Evolutionary conservation across 257 asterid species (phyloP).

Genomic region (Capsicum pubescens): DNA sequence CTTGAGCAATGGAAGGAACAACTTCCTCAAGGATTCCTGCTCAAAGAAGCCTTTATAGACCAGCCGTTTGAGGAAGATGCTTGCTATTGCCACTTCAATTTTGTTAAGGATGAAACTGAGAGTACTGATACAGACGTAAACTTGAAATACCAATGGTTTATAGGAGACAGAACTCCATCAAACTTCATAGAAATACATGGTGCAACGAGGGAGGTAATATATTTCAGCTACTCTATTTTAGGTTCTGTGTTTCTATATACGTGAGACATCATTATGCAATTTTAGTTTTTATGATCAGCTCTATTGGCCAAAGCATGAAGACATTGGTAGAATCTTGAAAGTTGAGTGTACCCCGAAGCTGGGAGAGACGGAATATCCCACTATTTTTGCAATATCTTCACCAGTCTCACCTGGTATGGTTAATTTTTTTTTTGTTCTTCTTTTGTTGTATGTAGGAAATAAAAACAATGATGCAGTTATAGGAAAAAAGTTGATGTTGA

Average conservation of each 20-base stretch:
- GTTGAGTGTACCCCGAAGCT: constrained; percentile 83
- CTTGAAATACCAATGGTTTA: constrained; percentile 88
- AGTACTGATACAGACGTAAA: constrained; percentile 50
- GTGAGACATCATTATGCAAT: background rate
- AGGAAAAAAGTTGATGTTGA: background rate
- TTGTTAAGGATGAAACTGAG: constrained; percentile 65
- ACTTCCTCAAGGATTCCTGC: constrained; percentile 82
- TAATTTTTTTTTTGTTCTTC: background rate
- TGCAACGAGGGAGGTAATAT: constrained; percentile 73
- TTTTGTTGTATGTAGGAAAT: constrained; percentile 5
- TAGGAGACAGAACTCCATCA: constrained; percentile 76
- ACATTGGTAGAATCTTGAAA: constrained; percentile 75
- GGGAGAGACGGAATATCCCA: constrained; percentile 69
- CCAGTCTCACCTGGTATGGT: constrained; percentile 85
- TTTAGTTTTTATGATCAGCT: constrained; percentile 45
- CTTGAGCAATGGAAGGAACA: constrained; percentile 96
- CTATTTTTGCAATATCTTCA: constrained; percentile 82
- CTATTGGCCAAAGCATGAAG: constrained; percentile 80
- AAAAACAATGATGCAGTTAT: background rate
- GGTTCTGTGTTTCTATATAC: constrained; percentile 24
- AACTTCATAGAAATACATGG: constrained; percentile 68
- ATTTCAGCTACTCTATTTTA: constrained; percentile 36
- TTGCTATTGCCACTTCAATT: constrained; percentile 87
- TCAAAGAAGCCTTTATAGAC: constrained; percentile 71
- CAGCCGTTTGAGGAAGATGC: constrained; percentile 94